Base-by-base conservation (phyloP, 768 basidiomycete species). In the Candolleomyces eurysporus region DNA sequence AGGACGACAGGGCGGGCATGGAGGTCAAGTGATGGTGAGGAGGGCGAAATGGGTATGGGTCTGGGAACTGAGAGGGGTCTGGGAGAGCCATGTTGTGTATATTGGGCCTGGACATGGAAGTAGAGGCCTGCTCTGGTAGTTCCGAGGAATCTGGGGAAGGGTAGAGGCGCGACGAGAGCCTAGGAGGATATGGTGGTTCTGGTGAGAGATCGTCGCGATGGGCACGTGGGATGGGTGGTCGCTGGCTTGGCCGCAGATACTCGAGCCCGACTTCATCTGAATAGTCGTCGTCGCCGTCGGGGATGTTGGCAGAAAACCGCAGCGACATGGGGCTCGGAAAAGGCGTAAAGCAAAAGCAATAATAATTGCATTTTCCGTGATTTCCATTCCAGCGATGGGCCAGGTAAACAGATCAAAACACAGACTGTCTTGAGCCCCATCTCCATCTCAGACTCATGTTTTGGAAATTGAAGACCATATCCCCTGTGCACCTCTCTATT, bases 61-160 rank as follows among this genome's bases (percentile, higher is more conserved):
- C 88, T 21, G 90, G 88, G 67, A 85, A 89, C 51, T 84, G 85
- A 7, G 83, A 79, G 32, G 87, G 86, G 71, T 90, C 89, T 55
- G 84, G 84, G 55, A 88, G 76, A 39, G n/a, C 55, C 46, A 54
- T 59, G 57, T 22, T 62, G 56, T 53, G 60, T 60, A 57, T 53
- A 54, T 52, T 60, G 58, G 54, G 42, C 50, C 54, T 54, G 57
- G 61, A 21, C 22, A 42, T 36, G 61, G 46, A 52, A 39, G 61
- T 39, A 58, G 32, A 61, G 49, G 36, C 46, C 48, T 59, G 54
- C 40, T 56, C 54, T 56, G 54, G 19, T 36, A 19, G 13, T 21
- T 56, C 54, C 39, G 54, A 43, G 40, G 54, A 17, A 19, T 26
- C 54, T 56, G 36, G 16, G 30, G 26, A 2, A 17, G 52, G n/a